Percentiles rank a stretch among this genome's conserved stretches.
Conservation (phyloP, 1,284 basidiomycete genomes). For the Ganoderma meredithae region DNA sequence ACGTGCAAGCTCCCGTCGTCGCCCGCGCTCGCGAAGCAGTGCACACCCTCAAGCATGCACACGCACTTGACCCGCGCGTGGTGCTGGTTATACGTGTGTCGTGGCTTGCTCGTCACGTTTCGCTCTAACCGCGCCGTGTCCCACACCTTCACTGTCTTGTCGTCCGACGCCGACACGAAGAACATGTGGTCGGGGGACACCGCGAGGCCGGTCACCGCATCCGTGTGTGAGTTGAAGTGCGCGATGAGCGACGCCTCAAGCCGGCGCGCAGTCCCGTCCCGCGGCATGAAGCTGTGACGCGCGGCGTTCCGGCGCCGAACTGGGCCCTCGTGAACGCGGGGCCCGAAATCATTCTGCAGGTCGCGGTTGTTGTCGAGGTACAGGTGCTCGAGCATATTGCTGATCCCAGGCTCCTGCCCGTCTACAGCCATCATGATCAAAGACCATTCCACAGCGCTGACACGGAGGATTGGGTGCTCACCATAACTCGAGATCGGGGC, state of each 20-base stretch:
- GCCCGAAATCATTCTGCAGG: slow-evolving; percentile 89
- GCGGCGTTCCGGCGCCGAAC: slow-evolving; percentile 75
- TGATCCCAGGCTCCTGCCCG: slow-evolving; percentile 87
- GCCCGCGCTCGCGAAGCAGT: slow-evolving; percentile 89
- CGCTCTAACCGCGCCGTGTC: slow-evolving; percentile 82
- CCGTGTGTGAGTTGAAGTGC: slow-evolving; percentile 87
- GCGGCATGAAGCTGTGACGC: slow-evolving; percentile 66
- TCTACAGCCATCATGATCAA: slow-evolving; percentile 53
- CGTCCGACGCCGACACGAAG: slow-evolving; percentile 90
- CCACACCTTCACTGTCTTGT: slow-evolving; percentile 87
- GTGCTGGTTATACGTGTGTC: slow-evolving; percentile 81
- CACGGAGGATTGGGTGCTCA: slow-evolving; percentile 42
- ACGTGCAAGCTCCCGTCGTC: slow-evolving; percentile 89
- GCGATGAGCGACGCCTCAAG: slow-evolving; percentile 83
- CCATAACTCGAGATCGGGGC: slow-evolving; percentile 76
- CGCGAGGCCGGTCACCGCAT: slow-evolving; percentile 80
- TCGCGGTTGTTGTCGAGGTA: slow-evolving; percentile 89
- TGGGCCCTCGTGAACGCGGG: slow-evolving; percentile 82
- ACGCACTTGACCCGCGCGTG: slow-evolving; percentile 83
- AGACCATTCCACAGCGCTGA: background rate
- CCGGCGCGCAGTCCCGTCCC: slow-evolving; percentile 63
- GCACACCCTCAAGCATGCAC: slow-evolving; percentile 83
- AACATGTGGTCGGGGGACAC: slow-evolving; percentile 95
- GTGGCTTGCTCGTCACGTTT: slow-evolving; percentile 80
- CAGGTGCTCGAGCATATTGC: slow-evolving; percentile 86